Percentiles rank a stretch among this genome's conserved stretches.
Evolutionary conservation across 2,329 filamentous ascomycete genomes (phyloP).

Genomic region (Colletotrichum euphorbiae): DNA sequence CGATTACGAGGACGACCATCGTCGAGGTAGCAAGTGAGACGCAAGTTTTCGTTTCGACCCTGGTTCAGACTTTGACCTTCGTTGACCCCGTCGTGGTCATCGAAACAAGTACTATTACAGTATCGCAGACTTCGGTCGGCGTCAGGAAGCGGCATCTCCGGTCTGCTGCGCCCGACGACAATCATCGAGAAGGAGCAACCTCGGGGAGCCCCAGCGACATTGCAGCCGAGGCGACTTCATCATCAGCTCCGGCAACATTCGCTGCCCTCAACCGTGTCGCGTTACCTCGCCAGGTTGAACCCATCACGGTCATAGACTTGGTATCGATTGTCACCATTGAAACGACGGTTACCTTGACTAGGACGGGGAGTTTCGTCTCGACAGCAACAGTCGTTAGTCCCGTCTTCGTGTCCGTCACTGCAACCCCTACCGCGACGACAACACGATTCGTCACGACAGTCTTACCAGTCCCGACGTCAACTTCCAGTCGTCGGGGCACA

Average conservation of each 20-base stretch:
- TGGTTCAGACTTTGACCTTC: slow-evolving; percentile 44
- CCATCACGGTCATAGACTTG: neutral
- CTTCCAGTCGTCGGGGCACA: neutral
- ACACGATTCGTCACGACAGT: slow-evolving; percentile 34
- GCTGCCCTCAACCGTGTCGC: neutral
- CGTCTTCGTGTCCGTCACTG: slow-evolving; percentile 38
- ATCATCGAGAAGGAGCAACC: neutral
- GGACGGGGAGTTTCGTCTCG: slow-evolving; percentile 20
- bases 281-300: slow-evolving; percentile 6
- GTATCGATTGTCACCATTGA: slow-evolving; percentile 23
- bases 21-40: slow-evolving; percentile 40
- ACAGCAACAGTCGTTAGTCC: slow-evolving; percentile 31
- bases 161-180: too few species aligned
- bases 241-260: neutral
- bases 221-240: neutral
- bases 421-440: slow-evolving; percentile 31
- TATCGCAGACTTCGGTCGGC: slow-evolving; percentile 40
- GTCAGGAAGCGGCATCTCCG: slow-evolving; percentile 3
- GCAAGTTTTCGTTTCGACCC: slow-evolving; percentile 39
- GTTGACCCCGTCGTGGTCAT: slow-evolving; percentile 43
- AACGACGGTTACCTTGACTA: slow-evolving; percentile 30
- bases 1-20: slow-evolving; percentile 40
- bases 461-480: neutral
- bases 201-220: neutral
- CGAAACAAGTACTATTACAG: slow-evolving; percentile 43